phyloP scores from a whole-genome alignment of 1,284 basidiomycete genomes.

The Ustilago hordei region DNA sequence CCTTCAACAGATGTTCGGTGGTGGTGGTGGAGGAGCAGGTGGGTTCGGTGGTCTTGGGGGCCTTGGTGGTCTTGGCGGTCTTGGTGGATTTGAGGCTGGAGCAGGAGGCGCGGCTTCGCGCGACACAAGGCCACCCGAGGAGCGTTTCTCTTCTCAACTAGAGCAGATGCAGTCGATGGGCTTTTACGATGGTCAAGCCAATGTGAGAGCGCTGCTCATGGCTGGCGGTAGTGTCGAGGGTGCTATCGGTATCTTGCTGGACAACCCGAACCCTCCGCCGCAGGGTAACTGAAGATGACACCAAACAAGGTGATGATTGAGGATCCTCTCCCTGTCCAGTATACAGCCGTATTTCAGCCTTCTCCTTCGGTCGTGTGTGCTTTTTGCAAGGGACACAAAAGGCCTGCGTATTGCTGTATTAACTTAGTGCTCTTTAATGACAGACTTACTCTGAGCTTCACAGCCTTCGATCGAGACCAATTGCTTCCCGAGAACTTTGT shows the following conservation, averaged over 20 bases:
- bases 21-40: conserved; percentile 25
- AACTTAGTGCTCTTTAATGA: not conserved
- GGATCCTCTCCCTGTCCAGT: not conserved
- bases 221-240: conserved; percentile 64
- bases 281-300: conserved; percentile 12
- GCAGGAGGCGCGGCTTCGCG: conserved; percentile 33
- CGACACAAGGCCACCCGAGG: conserved; percentile 62
- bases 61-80: conserved; percentile 41
- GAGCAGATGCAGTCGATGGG: conserved; percentile 68
- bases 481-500: not conserved
- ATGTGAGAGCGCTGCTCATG: conserved; percentile 62
- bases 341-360: not conserved
- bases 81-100: conserved; percentile 29
- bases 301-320: not conserved
- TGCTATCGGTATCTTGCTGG: conserved; percentile 60
- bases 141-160: conserved; percentile 63
- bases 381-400: not conserved
- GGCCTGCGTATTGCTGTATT: not conserved
- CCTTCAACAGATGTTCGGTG: conserved; percentile 51
- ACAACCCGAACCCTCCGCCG: conserved; percentile 48
- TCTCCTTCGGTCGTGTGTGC: not conserved
- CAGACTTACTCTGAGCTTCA: not conserved
- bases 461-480: too few relatives aligned
- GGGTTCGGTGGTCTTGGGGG: conserved; percentile 41
- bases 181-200: conserved; percentile 63